Conservation (phyloP, 2,329 filamentous ascomycete genomes). For the Aspergillus cejpii region DNA sequence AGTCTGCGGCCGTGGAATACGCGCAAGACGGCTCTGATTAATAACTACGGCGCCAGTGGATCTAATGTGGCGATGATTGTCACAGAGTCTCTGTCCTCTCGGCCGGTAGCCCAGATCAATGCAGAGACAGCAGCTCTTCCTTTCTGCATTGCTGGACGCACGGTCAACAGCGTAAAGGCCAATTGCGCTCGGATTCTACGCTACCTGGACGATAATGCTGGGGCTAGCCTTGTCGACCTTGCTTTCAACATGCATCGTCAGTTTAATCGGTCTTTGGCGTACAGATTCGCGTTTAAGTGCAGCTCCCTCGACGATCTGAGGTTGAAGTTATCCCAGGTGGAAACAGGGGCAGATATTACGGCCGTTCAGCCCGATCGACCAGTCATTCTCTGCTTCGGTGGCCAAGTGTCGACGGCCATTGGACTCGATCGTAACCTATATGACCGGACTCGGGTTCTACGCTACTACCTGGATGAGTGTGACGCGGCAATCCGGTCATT, state of each 20-base stretch:
- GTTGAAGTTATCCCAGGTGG: background rate
- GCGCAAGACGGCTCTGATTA: slow-evolving; percentile 18
- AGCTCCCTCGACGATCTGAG: slow-evolving; percentile 11
- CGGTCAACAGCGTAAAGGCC: background rate
- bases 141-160: slow-evolving; percentile 5
- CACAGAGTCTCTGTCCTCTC: slow-evolving; percentile 8
- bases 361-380: slow-evolving; percentile 1
- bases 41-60: slow-evolving; percentile 29
- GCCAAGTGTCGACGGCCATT: slow-evolving; percentile 28
- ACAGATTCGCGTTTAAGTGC: slow-evolving; percentile 7
- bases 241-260: slow-evolving; percentile 27
- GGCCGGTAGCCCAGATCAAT: background rate
- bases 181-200: background rate
- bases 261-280: slow-evolving; percentile 10
- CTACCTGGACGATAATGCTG: slow-evolving; percentile 14
- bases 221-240: slow-evolving; percentile 22
- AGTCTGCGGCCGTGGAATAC: slow-evolving; percentile 12
- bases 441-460: slow-evolving; percentile 20
- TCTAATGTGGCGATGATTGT: slow-evolving; percentile 27
- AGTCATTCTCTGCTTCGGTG: slow-evolving; percentile 37
- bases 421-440: slow-evolving; percentile 24
- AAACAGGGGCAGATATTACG: background rate
- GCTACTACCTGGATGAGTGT: slow-evolving; percentile 32
- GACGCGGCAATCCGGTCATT: slow-evolving; percentile 21
- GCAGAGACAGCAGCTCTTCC: slow-evolving; percentile 10